Base-by-base conservation (phyloP, 352 stramenopile species). In the Globisporangium parvum region DNA sequence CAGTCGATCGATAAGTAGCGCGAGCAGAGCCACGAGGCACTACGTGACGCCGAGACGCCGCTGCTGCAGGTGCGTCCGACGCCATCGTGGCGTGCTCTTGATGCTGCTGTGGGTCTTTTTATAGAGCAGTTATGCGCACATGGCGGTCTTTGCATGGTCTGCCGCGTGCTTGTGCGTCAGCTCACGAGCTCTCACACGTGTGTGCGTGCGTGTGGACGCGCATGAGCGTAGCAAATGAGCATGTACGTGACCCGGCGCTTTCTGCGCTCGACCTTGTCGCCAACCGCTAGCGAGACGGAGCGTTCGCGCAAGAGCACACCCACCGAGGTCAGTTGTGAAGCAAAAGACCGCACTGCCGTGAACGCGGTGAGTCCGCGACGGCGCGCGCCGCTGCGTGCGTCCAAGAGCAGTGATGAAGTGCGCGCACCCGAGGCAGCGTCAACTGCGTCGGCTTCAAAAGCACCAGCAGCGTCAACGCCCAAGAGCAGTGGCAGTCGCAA, bases 201-300 rank as follows among this genome's bases (percentile, higher is more conserved):
- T 48, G 20, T 45, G 17, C 40, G 20, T 53, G 15, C 51, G 21
- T 33, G 21, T 45, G n/a, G n/a, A n/a, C n/a, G 17, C 3, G 46
- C 3, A 33, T 3, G 17, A 24, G 17, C 45, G 40, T 8, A 26
- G 15, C 14, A 46, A 18, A 15, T 18, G 24, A 48, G 28, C 0
- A 88, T 88, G 79, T 87, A 89, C 51, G 74, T 87, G 57, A 86
- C 79, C 50, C 63, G 77, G 28, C 67, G 73, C 17, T 63, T 89
- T 41, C 52, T 87, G 56, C 76, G 79, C 49, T 81, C 79, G 51
- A 87, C 79, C 51, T 63, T 87, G 28, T 57, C 62, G 6, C 23
- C 53, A 3, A 42, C 37, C 6, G 37, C 14, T 1, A 42, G 37
- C 37, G 37, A 20, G 14, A n/a, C 37, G 14, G 37, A 42, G 14